These are phyloP conservation scores for Rutstroemia sp. DNA, from an alignment of 2,329 filamentous ascomycete genomes.

Conservation along the genomic window DNA sequence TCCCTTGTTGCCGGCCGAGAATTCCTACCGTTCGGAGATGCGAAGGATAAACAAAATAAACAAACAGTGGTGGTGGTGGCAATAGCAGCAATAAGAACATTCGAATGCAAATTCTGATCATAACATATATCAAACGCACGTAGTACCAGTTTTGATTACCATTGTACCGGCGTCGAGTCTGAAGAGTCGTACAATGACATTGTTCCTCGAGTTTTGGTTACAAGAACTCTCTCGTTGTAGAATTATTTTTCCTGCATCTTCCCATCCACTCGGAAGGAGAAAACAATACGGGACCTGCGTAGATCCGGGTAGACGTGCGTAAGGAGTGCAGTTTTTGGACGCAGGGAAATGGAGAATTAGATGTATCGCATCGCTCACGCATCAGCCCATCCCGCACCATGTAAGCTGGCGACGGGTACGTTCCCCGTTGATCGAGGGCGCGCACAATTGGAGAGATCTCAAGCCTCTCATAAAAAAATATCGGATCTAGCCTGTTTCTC, in stretches of 20 bases:
- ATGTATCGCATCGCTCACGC: neutral
- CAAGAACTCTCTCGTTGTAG: neutral
- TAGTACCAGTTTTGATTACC: too few species aligned
- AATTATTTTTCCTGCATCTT: neutral
- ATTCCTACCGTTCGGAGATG: neutral
- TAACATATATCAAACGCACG: too few species aligned
- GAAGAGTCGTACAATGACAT: too few species aligned
- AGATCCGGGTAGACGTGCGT: neutral
- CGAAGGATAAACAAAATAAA: neutral
- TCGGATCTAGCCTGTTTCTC: neutral
- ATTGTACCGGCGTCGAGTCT: too few species aligned
- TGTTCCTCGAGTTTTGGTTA: neutral
- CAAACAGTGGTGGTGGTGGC: neutral
- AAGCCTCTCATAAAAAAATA: neutral
- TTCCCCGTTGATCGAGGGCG: neutral
- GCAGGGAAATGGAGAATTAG: neutral
- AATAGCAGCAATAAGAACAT: too few species aligned
- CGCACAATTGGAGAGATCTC: neutral
- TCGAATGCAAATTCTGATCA: too few species aligned
- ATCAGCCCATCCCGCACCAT: neutral
- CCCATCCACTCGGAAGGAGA: neutral
- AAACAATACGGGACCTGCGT: neutral
- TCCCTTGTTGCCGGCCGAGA: slow-evolving; percentile 1
- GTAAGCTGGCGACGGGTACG: neutral
- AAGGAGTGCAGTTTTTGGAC: neutral